Evolutionary conservation across 345 rosid species (phyloP), one percentile per base, ranked within the genome.

Genomic region (Draba incana): DNA sequence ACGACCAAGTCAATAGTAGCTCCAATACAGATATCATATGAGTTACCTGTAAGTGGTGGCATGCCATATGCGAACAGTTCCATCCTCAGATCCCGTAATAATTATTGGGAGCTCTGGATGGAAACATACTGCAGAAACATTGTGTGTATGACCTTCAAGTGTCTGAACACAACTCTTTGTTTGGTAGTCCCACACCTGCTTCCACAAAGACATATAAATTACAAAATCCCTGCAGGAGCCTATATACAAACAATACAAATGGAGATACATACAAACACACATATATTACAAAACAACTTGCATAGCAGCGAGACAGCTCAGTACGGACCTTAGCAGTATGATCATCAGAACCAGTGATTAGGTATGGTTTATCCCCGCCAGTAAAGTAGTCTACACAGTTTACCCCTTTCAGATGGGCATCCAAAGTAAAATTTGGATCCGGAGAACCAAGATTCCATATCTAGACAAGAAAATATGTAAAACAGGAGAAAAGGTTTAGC

Each of bases 371-470:
- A 79, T 88, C 92, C 67, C 84, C 88, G 47, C 81, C 85, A 49
- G 83, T 80, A 59, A 86, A 88, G 88, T 90, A 86, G 69, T 92
- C 90, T 16, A 88, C 81, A 76, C 90, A 92, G 42, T 92, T 90
- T 9, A 93, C 85, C 61, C 98, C 98, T 79, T 93, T 87, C 75
- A 78, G 75, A 77, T 92, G 97, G 43, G 87, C 97, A 56, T 90
- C 92, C 82, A 86, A 73, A 8, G 97, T 83, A 66, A 84, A 85
- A 78, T 81, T 85, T 52, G 90, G 86, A 62, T 78, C 89, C 27
- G 88, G 85, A 37, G 94, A 88, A 57, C 92, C 90, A 76, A 90
- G 82, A 79, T 83, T 93, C 98, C 98, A 93, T 59, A 93, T 85
- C 97, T 92, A 72, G 65, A 72, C n/a, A 64, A 33, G n/a, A 64